phyloP scores from a whole-genome alignment of 176 grass and related monocot species.

The Eleusine indica region DNA sequence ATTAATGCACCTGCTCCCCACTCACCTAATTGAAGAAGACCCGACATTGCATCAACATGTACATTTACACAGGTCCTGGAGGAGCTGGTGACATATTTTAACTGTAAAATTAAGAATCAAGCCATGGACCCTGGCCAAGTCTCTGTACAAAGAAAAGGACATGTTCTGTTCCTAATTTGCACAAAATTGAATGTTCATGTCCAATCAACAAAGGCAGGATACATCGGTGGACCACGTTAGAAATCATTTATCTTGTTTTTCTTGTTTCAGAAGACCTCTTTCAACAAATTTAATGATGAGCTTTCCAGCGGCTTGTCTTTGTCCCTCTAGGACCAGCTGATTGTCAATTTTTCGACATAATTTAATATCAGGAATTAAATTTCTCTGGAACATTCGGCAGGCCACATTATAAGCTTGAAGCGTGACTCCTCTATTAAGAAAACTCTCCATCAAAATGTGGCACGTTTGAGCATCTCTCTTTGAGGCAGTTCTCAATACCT shows the following conservation, averaged over 20 bases:
- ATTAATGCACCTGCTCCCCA: not conserved
- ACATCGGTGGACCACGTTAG: not conserved
- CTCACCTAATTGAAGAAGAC: slow-evolving; percentile 16
- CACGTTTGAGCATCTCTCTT: slow-evolving; percentile 77
- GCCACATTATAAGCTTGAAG: slow-evolving; percentile 81
- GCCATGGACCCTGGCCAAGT: not conserved
- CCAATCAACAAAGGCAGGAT: slow-evolving; percentile 11
- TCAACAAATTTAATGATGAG: slow-evolving; percentile 80
- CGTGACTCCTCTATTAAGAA: slow-evolving; percentile 55
- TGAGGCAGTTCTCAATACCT: slow-evolving; percentile 83
- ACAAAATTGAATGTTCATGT: not conserved
- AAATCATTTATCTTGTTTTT: slow-evolving; percentile 42
- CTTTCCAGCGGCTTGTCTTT: slow-evolving; percentile 48
- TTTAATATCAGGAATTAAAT: slow-evolving; percentile 76
- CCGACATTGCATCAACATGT: slow-evolving; percentile 3
- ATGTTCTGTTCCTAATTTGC: not conserved
- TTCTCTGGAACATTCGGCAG: slow-evolving; percentile 78
- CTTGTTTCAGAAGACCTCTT: slow-evolving; percentile 68
- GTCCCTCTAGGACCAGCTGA: slow-evolving; percentile 50
- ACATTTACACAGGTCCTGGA: slow-evolving; percentile 9
- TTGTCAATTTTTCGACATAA: slow-evolving; percentile 67
- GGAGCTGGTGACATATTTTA: not conserved
- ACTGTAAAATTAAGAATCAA: not conserved
- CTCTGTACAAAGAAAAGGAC: not conserved
- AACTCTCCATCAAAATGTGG: slow-evolving; percentile 78